Percentiles rank a stretch among this genome's conserved stretches.
phyloP scores from a whole-genome alignment of 345 rosid species.

The Draba incana region DNA sequence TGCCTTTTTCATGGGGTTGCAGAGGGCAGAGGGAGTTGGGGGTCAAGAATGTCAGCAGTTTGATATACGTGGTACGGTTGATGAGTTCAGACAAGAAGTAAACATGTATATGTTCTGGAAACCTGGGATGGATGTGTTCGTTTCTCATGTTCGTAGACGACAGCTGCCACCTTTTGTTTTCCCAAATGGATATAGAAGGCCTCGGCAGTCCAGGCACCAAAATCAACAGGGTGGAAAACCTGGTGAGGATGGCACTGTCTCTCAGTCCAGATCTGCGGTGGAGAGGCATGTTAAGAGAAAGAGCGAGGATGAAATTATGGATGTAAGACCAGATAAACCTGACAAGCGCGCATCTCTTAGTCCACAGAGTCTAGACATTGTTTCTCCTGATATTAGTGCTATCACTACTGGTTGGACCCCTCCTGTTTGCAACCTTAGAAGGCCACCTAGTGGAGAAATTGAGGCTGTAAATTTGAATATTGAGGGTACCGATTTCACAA shows the following conservation, averaged over 20 bases:
- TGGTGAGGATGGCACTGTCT: constrained; percentile 51
- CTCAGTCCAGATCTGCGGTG: constrained; percentile 45
- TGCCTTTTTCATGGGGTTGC: constrained; percentile 81
- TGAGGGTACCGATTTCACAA: constrained; percentile 29
- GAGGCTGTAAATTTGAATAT: constrained; percentile 34
- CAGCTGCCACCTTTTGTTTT: constrained; percentile 70
- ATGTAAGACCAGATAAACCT: constrained; percentile 48
- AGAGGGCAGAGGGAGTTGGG: constrained; percentile 61
- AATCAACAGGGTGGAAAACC: constrained; percentile 51
- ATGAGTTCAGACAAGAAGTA: constrained; percentile 64
- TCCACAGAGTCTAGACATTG: constrained; percentile 49
- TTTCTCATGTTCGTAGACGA: constrained; percentile 75
- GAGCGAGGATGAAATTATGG: constrained; percentile 47
- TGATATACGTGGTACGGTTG: constrained; percentile 72
- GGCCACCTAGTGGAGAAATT: constrained; percentile 38
- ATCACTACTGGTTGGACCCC: constrained; percentile 48
- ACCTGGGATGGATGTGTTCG: constrained; percentile 71
- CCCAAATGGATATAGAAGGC: constrained; percentile 60
- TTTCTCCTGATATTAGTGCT: constrained; percentile 51
- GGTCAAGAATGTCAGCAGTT: constrained; percentile 77
- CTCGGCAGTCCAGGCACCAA: constrained; percentile 54
- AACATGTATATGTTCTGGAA: constrained; percentile 66
- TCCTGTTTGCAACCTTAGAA: constrained; percentile 42
- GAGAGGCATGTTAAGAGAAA: constrained; percentile 58
- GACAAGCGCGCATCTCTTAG: constrained; percentile 54